Base-by-base conservation (phyloP, 2,329 filamentous ascomycete species). In the Fusarium sp. region DNA sequence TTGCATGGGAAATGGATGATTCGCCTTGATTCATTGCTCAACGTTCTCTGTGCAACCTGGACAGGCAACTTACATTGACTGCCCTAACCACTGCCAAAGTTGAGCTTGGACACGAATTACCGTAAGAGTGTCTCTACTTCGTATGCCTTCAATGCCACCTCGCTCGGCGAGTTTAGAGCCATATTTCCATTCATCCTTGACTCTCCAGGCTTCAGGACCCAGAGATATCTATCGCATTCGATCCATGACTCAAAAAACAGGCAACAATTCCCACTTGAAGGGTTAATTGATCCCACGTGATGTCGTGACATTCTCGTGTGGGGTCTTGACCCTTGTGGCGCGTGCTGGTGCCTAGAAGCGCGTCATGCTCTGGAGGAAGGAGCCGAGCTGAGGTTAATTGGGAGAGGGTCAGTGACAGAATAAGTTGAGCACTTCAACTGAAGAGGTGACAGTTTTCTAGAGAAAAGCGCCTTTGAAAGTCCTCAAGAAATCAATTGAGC, bases 321-420 rank as follows among this genome's bases (percentile, higher is more conserved):
- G 60, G 40, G 58, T 22, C 4, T 35, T 12, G 9, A 20, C 45
- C 47, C 20, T 54, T 67, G 33, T 71, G 68, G 69, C 70, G 66
- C 67, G 73, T 60, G 65, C 69, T 79, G 79, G 68, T 80, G 79
- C 79, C 76, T 78, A 47, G 57, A 68, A 63, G 35, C 75, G 73
- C 69, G 71, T 71, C 35, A 25, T 38, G 22, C 56, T 38, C 35
- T 58, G 6, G 15, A 14, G 47, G 27, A 52, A 52, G 47, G 27
- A 52, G 47, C 47, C n/a, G 47, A 38, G 45, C 30, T 67, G 14
- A 43, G 38, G 20, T 12, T 32, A 27, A 30, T 27, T n/a, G 47
- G 25, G 8, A 40, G 10, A 1, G 1, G 9, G 38, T 22, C 5
- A 30, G 3, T 68, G 71, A 74, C 50, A 74, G 43, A 74, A 74